These are phyloP conservation scores for Ampelomyces quisqualis DNA, from an alignment of 2,329 filamentous ascomycete genomes.

Conservation along the genomic window DNA sequence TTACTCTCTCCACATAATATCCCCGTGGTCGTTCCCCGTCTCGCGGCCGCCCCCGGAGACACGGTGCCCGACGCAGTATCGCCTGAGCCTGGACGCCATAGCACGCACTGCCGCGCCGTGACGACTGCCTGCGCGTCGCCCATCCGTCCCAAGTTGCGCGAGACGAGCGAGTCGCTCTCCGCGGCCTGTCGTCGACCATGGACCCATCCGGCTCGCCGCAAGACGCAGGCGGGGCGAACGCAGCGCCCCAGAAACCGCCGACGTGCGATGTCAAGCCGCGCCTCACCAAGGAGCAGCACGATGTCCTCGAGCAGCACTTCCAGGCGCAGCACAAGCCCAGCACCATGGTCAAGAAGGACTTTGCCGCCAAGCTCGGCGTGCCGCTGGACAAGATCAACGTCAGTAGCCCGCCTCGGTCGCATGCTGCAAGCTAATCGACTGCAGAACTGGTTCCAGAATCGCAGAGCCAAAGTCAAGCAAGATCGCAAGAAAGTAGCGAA, in stretches of 20 bases:
- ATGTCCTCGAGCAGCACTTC: slow-evolving; percentile 54
- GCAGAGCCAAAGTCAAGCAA: slow-evolving; percentile 55
- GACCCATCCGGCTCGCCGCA: slow-evolving; percentile 25
- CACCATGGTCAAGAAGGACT: slow-evolving; percentile 53
- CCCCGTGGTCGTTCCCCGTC: slow-evolving; percentile 6
- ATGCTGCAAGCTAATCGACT: slow-evolving; percentile 38
- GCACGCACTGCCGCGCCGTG: too few species aligned
- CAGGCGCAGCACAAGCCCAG: slow-evolving; percentile 52
- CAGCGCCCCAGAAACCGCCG: slow-evolving; percentile 27
- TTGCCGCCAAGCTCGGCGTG: slow-evolving; percentile 50
- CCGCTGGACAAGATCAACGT: slow-evolving; percentile 57
- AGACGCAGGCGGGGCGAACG: slow-evolving; percentile 18
- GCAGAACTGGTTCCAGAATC: slow-evolving; percentile 58
- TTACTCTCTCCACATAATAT: too few species aligned
- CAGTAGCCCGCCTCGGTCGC: slow-evolving; percentile 25
- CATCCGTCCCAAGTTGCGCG: slow-evolving; percentile 12
- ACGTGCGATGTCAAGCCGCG: slow-evolving; percentile 52
- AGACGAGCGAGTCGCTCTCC: slow-evolving; percentile 18
- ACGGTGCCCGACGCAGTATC: slow-evolving; percentile 17
- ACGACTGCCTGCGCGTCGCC: slow-evolving; percentile 1
- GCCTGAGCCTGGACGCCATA: slow-evolving; percentile 6
- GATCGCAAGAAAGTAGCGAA: slow-evolving; percentile 52
- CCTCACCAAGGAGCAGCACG: slow-evolving; percentile 56
- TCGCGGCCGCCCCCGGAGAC: slow-evolving; percentile 16
- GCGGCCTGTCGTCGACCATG: slow-evolving; percentile 34